Evolutionary conservation across 257 asterid species (phyloP).

Genomic region (Przewalskia tangutica): DNA sequence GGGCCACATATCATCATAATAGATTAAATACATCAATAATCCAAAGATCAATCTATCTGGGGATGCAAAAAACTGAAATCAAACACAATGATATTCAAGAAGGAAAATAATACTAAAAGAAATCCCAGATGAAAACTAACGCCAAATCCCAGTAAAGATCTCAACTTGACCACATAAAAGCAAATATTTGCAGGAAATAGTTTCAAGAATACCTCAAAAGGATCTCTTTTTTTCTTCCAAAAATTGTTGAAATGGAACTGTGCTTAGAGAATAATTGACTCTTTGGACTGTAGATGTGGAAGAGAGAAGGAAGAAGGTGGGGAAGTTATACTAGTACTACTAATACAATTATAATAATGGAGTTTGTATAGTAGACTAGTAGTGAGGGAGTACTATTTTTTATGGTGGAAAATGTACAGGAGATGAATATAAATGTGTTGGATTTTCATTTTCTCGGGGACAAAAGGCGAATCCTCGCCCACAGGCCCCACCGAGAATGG

Average conservation of each 20-base stretch:
- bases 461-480: too few relatives aligned
- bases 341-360: too few relatives aligned
- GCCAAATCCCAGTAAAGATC: conserved; percentile 5
- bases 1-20: background rate
- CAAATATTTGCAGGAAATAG: too few relatives aligned
- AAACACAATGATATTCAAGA: background rate
- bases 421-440: conserved; percentile 22
- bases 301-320: background rate
- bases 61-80: background rate
- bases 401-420: background rate
- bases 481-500: too few relatives aligned
- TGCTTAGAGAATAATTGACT: conserved; percentile 33
- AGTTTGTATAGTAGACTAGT: too few relatives aligned
- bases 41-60: background rate
- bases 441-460: too few relatives aligned
- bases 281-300: conserved; percentile 11
- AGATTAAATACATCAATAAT: background rate
- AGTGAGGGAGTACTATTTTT: background rate
- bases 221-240: background rate
- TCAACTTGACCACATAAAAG: too few relatives aligned
- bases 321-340: background rate
- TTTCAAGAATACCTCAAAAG: background rate
- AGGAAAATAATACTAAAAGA: background rate
- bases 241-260: conserved; percentile 13
- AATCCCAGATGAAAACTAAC: background rate